These are phyloP conservation scores for Cladophialophora chaetospira DNA, from an alignment of 2,329 filamentous ascomycete genomes.

Conservation along the genomic window DNA sequence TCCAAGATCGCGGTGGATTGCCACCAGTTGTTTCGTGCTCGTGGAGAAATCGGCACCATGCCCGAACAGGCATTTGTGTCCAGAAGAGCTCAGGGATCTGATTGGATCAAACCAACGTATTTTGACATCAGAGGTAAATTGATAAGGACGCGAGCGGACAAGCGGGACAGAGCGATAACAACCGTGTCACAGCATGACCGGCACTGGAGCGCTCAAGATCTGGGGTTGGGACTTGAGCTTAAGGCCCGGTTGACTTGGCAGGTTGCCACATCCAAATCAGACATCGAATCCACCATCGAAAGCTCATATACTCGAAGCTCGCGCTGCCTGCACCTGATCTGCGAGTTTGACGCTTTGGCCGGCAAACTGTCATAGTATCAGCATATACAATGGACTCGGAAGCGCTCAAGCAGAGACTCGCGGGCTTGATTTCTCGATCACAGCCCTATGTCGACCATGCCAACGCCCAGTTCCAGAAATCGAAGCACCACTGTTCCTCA, in stretches of 20 bases:
- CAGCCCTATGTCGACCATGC: constrained; percentile 25
- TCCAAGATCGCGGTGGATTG: constrained; percentile 17
- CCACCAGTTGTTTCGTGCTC: constrained; percentile 1
- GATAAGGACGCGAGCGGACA: constrained; percentile 23
- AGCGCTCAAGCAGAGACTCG: constrained; percentile 13
- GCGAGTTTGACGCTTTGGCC: no score
- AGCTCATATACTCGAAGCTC: constrained; percentile 9
- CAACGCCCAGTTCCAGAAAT: constrained; percentile 16
- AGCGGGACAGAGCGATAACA: constrained; percentile 14
- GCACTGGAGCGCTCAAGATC: background rate
- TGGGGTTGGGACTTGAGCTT: constrained; percentile 3
- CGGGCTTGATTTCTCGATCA: constrained; percentile 22
- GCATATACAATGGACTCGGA: constrained; percentile 18
- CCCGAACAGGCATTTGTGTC: constrained; percentile 23
- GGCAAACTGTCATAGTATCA: no score
- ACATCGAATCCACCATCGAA: constrained; percentile 8
- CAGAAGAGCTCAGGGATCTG: constrained; percentile 1
- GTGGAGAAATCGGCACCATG: constrained; percentile 17
- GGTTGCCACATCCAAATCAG: constrained; percentile 15
- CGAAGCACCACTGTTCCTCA: constrained; percentile 23
- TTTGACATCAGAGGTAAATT: constrained; percentile 17
- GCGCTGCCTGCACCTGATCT: no score
- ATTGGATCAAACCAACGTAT: constrained; percentile 18
- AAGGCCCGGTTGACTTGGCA: background rate
- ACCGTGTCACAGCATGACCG: background rate